These are phyloP conservation scores for Triadica sebifera DNA, from an alignment of 345 rosid species.

Conservation along the genomic window DNA sequence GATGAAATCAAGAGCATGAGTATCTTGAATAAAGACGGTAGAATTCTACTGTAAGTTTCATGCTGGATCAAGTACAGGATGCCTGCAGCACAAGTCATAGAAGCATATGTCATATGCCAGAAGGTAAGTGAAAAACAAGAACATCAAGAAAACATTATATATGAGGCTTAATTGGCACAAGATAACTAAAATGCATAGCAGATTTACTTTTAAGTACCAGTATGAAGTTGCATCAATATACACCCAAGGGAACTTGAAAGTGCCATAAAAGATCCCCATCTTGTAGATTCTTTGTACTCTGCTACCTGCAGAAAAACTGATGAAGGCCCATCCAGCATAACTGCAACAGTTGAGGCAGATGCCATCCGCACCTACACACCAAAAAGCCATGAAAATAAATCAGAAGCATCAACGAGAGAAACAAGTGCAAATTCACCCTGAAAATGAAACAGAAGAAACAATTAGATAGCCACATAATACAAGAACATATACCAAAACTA, in stretches of 20 bases:
- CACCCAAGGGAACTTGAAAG: slow-evolving; percentile 85
- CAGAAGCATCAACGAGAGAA: slow-evolving; percentile 8
- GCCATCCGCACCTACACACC: slow-evolving; percentile 69
- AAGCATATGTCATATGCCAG: slow-evolving; percentile 18
- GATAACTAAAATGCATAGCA: slow-evolving; percentile 20
- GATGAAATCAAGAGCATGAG: slow-evolving; percentile 73
- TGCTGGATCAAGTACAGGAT: slow-evolving; percentile 64
- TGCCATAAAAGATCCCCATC: slow-evolving; percentile 71
- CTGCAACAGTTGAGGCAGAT: slow-evolving; percentile 70
- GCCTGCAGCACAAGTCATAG: slow-evolving; percentile 46
- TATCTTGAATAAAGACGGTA: slow-evolving; percentile 72
- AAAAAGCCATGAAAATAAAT: slow-evolving; percentile 25
- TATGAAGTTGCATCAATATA: slow-evolving; percentile 86
- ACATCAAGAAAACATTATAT: slow-evolving; percentile 2
- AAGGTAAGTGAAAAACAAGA: slow-evolving; percentile 14
- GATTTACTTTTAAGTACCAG: slow-evolving; percentile 48
- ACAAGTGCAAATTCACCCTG: not conserved
- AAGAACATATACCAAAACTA: not conserved
- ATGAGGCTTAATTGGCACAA: slow-evolving; percentile 12
- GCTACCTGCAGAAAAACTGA: slow-evolving; percentile 86
- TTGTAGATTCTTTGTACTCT: slow-evolving; percentile 73
- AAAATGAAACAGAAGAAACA: not conserved
- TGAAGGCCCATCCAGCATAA: slow-evolving; percentile 84
- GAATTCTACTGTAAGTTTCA: slow-evolving; percentile 68
- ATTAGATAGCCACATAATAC: not conserved